phyloP scores from a whole-genome alignment of 139 green algal species.

The Zygnema cylindricum region DNA sequence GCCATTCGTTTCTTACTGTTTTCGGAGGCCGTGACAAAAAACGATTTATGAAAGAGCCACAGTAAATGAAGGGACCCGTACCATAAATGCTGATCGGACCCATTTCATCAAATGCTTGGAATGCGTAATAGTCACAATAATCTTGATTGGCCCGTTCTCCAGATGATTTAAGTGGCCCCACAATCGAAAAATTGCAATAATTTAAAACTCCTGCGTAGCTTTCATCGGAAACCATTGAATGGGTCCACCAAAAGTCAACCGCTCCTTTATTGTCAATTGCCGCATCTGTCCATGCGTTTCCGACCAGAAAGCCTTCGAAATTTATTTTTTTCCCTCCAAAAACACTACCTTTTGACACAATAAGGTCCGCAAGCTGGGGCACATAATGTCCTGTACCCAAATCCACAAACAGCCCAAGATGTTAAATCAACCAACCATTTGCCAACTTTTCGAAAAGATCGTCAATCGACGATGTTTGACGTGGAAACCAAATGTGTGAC shows the following conservation, averaged over 20 bases:
- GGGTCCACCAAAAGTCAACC: constrained; percentile 58
- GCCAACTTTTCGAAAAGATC: neutral
- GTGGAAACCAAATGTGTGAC: neutral
- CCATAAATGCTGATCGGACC: constrained; percentile 31
- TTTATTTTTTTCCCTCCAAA: constrained; percentile 20
- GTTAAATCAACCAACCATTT: neutral
- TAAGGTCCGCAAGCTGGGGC: constrained; percentile 70
- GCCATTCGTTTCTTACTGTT: no score
- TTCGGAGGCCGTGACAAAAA: no score
- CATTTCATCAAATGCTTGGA: constrained; percentile 53
- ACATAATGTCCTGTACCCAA: constrained; percentile 76
- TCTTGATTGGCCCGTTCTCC: constrained; percentile 13
- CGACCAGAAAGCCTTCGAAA: constrained; percentile 49
- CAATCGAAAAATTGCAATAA: neutral
- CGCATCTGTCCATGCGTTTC: constrained; percentile 85
- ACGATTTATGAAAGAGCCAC: constrained; percentile 52
- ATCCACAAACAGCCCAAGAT: neutral
- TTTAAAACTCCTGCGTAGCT: constrained; percentile 70
- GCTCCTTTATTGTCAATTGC: constrained; percentile 78
- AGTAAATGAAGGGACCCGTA: neutral
- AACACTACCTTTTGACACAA: constrained; percentile 68
- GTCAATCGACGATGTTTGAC: neutral
- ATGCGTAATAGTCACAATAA: constrained; percentile 10
- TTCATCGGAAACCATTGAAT: constrained; percentile 72
- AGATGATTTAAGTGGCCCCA: neutral